These are phyloP conservation scores for Coniochaeta sp. DNA, from an alignment of 2,329 filamentous ascomycete genomes.

Conservation along the genomic window DNA sequence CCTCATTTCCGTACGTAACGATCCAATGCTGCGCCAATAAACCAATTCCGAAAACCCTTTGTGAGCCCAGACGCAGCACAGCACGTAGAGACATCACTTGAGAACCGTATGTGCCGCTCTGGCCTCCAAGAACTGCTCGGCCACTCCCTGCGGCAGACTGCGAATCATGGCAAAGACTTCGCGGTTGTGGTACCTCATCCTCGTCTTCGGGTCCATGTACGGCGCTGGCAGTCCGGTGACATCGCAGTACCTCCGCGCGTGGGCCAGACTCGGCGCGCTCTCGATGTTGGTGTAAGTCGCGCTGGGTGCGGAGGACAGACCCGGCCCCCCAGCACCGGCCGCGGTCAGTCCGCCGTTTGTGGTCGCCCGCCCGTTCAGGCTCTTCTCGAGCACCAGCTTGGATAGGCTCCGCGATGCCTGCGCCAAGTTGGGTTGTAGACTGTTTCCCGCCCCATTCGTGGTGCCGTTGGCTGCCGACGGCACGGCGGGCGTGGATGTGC, in stretches of 20 bases:
- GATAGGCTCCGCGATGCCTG: slow-evolving; percentile 82
- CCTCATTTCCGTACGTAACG: no score
- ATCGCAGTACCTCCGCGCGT: slow-evolving; percentile 88
- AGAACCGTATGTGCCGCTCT: slow-evolving; percentile 88
- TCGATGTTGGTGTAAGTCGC: slow-evolving; percentile 94
- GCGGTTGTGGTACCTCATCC: slow-evolving; percentile 84
- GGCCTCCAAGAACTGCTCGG: slow-evolving; percentile 83
- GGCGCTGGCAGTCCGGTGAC: slow-evolving; percentile 86
- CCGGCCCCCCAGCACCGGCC: slow-evolving; percentile 15
- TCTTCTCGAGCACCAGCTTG: slow-evolving; percentile 84
- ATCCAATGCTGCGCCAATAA: neutral
- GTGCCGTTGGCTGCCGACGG: slow-evolving; percentile 31
- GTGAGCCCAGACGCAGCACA: neutral
- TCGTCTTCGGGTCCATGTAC: slow-evolving; percentile 92
- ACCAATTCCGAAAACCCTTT: neutral
- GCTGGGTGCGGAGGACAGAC: slow-evolving; percentile 50
- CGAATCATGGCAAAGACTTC: slow-evolving; percentile 85
- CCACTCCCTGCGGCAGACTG: slow-evolving; percentile 69
- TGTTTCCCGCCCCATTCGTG: slow-evolving; percentile 10
- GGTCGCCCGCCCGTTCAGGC: slow-evolving; percentile 34
- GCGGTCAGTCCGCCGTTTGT: slow-evolving; percentile 24
- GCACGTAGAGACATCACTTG: slow-evolving; percentile 51
- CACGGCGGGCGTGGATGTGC: slow-evolving; percentile 49
- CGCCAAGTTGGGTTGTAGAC: slow-evolving; percentile 63
- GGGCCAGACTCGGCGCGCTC: slow-evolving; percentile 79